Percentiles rank a stretch among this genome's conserved stretches.
phyloP scores from a whole-genome alignment of 2,329 filamentous ascomycete genomes.

The Colletotrichum nymphaeae region DNA sequence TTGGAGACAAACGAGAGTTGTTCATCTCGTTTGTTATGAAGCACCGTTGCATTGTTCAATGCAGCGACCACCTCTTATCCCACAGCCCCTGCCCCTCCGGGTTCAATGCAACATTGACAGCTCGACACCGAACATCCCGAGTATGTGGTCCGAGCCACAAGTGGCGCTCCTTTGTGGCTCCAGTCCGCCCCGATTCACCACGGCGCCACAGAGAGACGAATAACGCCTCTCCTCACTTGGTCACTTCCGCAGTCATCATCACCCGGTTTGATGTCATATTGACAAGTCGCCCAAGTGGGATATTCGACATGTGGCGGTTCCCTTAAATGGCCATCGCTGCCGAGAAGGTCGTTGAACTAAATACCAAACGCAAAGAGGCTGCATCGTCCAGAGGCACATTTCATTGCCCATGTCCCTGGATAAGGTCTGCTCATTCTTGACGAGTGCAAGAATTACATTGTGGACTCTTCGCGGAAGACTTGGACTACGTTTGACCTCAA shows the following conservation, averaged over 20 bases:
- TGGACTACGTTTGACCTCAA: background rate
- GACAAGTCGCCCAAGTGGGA: background rate
- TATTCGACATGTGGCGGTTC: background rate
- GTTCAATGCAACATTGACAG: slow-evolving; percentile 13
- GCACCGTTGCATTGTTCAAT: slow-evolving; percentile 24
- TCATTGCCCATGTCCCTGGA: background rate
- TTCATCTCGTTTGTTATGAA: slow-evolving; percentile 24
- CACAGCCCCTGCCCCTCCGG: slow-evolving; percentile 12
- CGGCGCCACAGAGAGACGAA: background rate
- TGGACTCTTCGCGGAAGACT: background rate
- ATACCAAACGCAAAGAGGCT: background rate
- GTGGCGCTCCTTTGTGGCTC: slow-evolving; percentile 10
- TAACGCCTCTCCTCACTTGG: background rate
- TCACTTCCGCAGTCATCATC: background rate
- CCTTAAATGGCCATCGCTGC: background rate
- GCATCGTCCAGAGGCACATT: background rate
- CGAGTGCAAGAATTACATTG: background rate
- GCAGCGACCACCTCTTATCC: slow-evolving; percentile 13
- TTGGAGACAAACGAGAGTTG: slow-evolving; percentile 19
- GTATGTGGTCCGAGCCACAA: slow-evolving; percentile 9
- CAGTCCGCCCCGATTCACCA: background rate
- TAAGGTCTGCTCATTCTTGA: background rate
- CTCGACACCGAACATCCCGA: background rate
- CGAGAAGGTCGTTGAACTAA: background rate
- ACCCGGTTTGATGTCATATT: background rate